Percentiles rank a stretch among this genome's conserved stretches.
These are phyloP conservation scores for Amaranthus palmeri DNA, from an alignment of 148 eudicot species.

Conservation along the genomic window DNA sequence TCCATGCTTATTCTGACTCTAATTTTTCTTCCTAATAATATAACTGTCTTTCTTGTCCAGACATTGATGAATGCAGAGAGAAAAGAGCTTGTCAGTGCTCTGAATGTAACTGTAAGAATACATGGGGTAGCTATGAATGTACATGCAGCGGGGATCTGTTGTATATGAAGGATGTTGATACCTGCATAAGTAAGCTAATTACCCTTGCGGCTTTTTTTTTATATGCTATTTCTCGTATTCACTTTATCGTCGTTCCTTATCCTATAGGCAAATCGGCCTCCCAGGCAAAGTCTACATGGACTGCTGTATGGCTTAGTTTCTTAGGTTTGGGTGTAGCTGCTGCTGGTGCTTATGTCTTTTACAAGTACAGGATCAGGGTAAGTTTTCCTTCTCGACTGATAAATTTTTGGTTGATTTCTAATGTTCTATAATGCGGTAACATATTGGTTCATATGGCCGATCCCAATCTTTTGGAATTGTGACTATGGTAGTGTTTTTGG, in stretches of 20 bases:
- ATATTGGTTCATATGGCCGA: no score
- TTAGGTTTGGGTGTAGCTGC: conserved; percentile 69
- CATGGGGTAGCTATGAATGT: conserved; percentile 97
- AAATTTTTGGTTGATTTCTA: background rate
- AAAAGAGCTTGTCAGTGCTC: conserved; percentile 83
- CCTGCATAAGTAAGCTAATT: conserved; percentile 73
- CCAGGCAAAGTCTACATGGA: conserved; percentile 65
- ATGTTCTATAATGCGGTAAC: no score
- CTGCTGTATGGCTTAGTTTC: conserved; percentile 70
- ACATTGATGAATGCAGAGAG: conserved; percentile 86
- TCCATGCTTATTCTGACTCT: conserved; percentile 11
- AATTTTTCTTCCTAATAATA: background rate
- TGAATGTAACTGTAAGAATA: conserved; percentile 90
- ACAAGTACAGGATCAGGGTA: conserved; percentile 92
- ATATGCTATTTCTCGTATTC: background rate
- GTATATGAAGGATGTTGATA: conserved; percentile 86
- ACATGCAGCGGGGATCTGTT: conserved; percentile 66
- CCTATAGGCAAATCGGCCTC: conserved; percentile 62
- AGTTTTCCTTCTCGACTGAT: conserved; percentile 24
- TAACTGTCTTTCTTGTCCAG: conserved; percentile 30
- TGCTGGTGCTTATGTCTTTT: conserved; percentile 73
- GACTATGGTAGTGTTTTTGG: no score
- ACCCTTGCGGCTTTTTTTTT: background rate
- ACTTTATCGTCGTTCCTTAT: conserved; percentile 5
- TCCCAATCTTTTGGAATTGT: no score